Conservation (phyloP, 441 rosid genomes). For the Bruguiera hainesii region DNA sequence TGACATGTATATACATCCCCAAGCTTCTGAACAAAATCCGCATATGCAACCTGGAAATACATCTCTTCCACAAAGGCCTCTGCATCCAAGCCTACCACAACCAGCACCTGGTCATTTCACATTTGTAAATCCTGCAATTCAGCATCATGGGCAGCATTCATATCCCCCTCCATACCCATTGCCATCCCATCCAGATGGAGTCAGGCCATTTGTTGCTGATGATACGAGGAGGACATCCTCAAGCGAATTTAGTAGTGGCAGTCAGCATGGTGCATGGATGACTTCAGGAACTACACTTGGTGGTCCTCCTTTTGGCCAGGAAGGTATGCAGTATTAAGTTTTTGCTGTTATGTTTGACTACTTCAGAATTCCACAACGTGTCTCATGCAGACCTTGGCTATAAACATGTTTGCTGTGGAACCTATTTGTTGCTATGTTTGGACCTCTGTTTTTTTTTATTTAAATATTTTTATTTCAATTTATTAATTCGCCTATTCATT, state of each 20-base stretch:
- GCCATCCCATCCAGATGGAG: constrained; percentile 68
- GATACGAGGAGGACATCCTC: constrained; percentile 82
- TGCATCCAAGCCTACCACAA: constrained; percentile 54
- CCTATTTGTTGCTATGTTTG: constrained; percentile 8
- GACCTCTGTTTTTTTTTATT: not conserved
- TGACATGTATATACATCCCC: constrained; percentile 56
- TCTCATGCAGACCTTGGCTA: too few species aligned
- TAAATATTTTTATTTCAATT: too few species aligned
- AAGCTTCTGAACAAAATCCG: constrained; percentile 67
- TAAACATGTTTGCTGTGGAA: too few species aligned
- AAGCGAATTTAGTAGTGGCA: constrained; percentile 53
- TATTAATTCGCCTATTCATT: too few species aligned
- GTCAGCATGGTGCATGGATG: constrained; percentile 72
- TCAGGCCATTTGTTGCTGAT: constrained; percentile 58
- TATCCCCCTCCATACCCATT: constrained; percentile 59
- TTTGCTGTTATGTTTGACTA: too few species aligned
- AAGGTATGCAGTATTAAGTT: constrained; percentile 47
- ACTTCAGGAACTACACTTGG: constrained; percentile 65
- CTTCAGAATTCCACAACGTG: too few species aligned
- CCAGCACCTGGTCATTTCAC: constrained; percentile 63
- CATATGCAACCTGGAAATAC: constrained; percentile 63
- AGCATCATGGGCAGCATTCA: constrained; percentile 74
- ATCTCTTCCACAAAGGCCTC: constrained; percentile 60
- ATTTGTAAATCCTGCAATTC: constrained; percentile 62
- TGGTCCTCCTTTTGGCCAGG: constrained; percentile 68